Evolutionary conservation across 23 red algal genomes (phyloP).

Genomic region (Gracilaria domingensis): DNA sequence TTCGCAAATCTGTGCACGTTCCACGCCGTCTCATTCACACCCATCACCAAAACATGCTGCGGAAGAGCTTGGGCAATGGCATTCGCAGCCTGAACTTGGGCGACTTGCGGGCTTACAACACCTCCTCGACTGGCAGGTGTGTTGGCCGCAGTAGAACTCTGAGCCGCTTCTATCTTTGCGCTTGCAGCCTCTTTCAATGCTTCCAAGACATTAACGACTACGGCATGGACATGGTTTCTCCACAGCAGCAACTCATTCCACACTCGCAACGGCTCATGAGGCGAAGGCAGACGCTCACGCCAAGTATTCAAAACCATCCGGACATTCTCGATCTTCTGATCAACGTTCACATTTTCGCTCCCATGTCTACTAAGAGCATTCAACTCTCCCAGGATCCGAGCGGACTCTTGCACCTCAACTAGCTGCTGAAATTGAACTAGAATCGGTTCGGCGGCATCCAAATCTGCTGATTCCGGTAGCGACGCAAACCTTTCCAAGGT

Average conservation of each 20-base stretch:
- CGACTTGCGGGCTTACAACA: not conserved
- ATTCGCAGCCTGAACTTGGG: conserved; percentile 58
- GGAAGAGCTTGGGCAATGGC: conserved; percentile 63
- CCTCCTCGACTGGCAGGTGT: conserved; percentile 2
- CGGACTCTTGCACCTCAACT: conserved; percentile 93
- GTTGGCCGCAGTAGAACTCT: conserved; percentile 30
- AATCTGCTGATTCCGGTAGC: conserved; percentile 70
- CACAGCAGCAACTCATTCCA: conserved; percentile 96
- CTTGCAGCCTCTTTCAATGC: conserved; percentile 78
- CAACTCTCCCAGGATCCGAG: conserved; percentile 83
- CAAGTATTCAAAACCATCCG: conserved; percentile 81
- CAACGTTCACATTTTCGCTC: conserved; percentile 51
- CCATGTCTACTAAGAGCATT: conserved; percentile 78
- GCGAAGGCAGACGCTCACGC: conserved; percentile 84
- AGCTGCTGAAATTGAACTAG: conserved; percentile 90
- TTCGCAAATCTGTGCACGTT: conserved; percentile 93
- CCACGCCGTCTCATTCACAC: conserved; percentile 96
- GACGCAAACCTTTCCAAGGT: conserved; percentile 66
- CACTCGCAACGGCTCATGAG: conserved; percentile 53
- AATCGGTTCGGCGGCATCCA: conserved; percentile 44
- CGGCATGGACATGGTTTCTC: conserved; percentile 92
- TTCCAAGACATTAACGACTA: conserved; percentile 89
- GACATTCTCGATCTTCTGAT: conserved; percentile 88
- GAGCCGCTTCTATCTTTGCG: conserved; percentile 58
- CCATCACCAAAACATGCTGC: conserved; percentile 84